These are phyloP conservation scores for Myxozyma melibiosi DNA, from an alignment of 805 yeast genomes.

Conservation along the genomic window DNA sequence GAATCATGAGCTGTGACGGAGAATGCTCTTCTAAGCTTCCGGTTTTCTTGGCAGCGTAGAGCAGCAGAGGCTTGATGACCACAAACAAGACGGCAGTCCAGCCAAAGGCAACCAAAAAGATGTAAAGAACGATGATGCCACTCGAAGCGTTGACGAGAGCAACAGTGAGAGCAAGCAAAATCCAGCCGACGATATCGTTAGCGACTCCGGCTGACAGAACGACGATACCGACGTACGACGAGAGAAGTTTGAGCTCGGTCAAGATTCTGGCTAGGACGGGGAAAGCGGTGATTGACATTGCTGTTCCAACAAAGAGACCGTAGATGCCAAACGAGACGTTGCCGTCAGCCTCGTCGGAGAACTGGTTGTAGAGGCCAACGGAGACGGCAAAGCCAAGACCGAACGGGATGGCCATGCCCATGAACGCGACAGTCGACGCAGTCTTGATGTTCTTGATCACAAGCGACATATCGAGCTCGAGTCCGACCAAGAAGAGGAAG, in stretches of 20 bases:
- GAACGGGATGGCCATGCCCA: constrained; percentile 77
- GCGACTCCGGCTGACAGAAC: constrained; percentile 84
- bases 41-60: constrained; percentile 49
- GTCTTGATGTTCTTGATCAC: constrained; percentile 60
- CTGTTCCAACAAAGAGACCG: constrained; percentile 80
- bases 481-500: constrained; percentile 73
- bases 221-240: constrained; percentile 48
- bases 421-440: constrained; percentile 68
- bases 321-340: constrained; percentile 66
- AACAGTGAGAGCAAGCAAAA: constrained; percentile 70
- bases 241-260: constrained; percentile 66
- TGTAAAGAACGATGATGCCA: constrained; percentile 70
- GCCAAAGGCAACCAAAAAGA: constrained; percentile 60
- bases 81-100: constrained; percentile 65
- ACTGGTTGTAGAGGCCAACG: constrained; percentile 60
- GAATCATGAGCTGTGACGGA: constrained; percentile 59
- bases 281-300: constrained; percentile 82
- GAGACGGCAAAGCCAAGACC: constrained; percentile 76
- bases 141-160: constrained; percentile 73
- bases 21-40: constrained; percentile 59
- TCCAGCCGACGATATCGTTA: constrained; percentile 82
- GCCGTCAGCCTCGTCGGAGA: constrained; percentile 38
- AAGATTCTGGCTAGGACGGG: constrained; percentile 81
- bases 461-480: constrained; percentile 73
- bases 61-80: constrained; percentile 58